phyloP scores from a whole-genome alignment of 257 asterid species.

The Nicotiana knightiana region DNA sequence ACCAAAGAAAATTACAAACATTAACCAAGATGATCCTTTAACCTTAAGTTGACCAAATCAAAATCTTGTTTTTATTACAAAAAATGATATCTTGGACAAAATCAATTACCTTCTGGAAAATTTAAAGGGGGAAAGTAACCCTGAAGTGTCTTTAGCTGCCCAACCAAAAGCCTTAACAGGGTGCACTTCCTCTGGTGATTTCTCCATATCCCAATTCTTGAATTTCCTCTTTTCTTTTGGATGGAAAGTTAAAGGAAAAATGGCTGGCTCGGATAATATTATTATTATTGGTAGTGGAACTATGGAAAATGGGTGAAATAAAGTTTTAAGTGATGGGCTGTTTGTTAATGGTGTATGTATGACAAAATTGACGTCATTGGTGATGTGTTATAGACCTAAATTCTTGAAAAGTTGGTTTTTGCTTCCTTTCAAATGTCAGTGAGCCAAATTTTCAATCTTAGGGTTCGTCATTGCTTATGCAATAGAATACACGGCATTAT shows the following conservation, averaged over 20 bases:
- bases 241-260: background rate
- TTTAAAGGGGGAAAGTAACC: conserved; percentile 36
- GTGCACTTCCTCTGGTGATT: conserved; percentile 12
- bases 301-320: background rate
- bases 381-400: background rate
- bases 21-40: background rate
- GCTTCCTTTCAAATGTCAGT: too few relatives aligned
- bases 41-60: background rate
- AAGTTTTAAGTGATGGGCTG: background rate
- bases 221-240: background rate
- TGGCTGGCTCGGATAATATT: background rate
- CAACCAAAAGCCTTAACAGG: conserved; percentile 34
- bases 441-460: too few relatives aligned
- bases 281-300: background rate
- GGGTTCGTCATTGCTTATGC: too few relatives aligned
- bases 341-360: background rate
- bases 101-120: conserved; percentile 32
- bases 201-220: background rate
- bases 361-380: background rate
- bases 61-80: background rate
- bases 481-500: too few relatives aligned
- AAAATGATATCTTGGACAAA: background rate
- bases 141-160: conserved; percentile 49
- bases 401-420: too few relatives aligned
- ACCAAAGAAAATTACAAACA: background rate